phyloP scores from a whole-genome alignment of 345 rosid genomes.

The Gossypium herbaceum region DNA sequence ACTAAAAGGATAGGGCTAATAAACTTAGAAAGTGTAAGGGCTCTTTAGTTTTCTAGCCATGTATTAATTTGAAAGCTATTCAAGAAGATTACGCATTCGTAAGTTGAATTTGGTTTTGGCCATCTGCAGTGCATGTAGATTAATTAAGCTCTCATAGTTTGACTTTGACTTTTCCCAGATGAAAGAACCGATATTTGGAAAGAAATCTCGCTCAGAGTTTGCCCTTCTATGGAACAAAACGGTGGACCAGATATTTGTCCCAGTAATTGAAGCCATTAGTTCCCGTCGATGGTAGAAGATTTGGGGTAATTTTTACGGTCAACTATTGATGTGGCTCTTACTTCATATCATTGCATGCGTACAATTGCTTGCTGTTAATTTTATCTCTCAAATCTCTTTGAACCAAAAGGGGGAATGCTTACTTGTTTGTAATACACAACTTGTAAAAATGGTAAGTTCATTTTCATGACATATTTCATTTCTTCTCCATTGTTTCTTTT shows the following conservation, averaged over 20 bases:
- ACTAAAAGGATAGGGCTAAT: no score
- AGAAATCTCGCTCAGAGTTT: constrained; percentile 46
- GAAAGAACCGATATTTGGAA: constrained; percentile 55
- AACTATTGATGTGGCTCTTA: background rate
- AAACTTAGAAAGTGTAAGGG: no score
- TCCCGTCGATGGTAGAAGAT: constrained; percentile 60
- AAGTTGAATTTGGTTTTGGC: background rate
- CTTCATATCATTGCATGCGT: constrained; percentile 12
- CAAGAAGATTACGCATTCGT: background rate
- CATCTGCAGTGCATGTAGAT: background rate
- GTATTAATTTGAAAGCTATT: background rate
- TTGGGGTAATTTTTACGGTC: constrained; percentile 3
- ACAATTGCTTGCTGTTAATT: constrained; percentile 14
- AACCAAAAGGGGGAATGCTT: constrained; percentile 7
- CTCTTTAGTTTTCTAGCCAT: background rate
- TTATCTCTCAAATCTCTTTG: background rate
- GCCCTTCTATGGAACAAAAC: constrained; percentile 76
- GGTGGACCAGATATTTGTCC: constrained; percentile 71
- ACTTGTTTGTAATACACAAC: constrained; percentile 9
- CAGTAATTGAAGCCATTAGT: constrained; percentile 54
- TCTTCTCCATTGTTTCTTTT: background rate
- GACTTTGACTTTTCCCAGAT: constrained; percentile 34
- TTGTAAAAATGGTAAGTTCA: background rate
- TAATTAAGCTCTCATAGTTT: constrained; percentile 12
- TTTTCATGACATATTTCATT: background rate